Percentiles rank a stretch among this genome's conserved stretches.
Conservation (phyloP, 208 protist species). For the Naegleria fowleri region DNA sequence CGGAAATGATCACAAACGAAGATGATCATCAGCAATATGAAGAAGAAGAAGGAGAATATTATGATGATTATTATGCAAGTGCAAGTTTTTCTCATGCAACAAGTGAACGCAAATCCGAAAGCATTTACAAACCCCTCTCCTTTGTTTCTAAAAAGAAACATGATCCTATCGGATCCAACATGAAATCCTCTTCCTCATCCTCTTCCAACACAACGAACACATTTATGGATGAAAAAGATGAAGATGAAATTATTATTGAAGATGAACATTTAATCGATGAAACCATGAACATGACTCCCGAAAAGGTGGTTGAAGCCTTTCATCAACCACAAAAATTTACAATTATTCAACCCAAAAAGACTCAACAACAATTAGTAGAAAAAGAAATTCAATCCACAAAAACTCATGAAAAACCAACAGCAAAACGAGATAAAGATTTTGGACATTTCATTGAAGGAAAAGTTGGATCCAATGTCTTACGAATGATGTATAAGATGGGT, state of each 20-base stretch:
- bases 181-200: too few relatives aligned
- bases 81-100: too few relatives aligned
- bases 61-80: too few relatives aligned
- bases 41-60: too few relatives aligned
- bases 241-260: neutral
- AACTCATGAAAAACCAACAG: neutral
- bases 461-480: conserved; percentile 12
- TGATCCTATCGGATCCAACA: too few relatives aligned
- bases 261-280: neutral
- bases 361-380: neutral
- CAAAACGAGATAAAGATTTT: neutral
- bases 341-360: neutral
- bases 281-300: neutral
- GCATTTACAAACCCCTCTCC: too few relatives aligned
- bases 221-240: neutral
- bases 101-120: too few relatives aligned
- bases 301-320: neutral
- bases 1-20: too few relatives aligned
- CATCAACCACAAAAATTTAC: neutral
- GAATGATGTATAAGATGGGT: conserved; percentile 25
- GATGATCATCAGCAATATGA: too few relatives aligned
- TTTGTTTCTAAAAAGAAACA: too few relatives aligned
- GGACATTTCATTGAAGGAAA: neutral
- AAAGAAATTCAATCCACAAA: neutral
- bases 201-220: too few relatives aligned